Evolutionary conservation across 1,139 yeast species (phyloP), one percentile per base, ranked within the genome.

Genomic region (Geotrichum reessii): DNA sequence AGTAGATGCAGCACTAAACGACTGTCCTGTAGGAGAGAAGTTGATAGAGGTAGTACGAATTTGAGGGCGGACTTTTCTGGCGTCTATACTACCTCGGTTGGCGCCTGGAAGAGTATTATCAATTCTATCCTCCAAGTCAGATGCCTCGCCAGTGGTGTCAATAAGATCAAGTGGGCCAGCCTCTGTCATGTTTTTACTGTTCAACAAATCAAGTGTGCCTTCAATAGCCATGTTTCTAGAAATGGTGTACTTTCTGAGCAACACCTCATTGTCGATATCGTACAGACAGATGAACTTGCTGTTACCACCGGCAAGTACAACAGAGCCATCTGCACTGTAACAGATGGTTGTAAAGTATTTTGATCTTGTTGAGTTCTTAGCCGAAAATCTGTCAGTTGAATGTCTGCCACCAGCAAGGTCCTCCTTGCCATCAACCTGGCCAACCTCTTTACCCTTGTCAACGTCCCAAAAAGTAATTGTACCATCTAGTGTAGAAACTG

Each of bases 1-100:
- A 0, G 99, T 93, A 0, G 97, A 85, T 0, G 97, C 95, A 33
- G 96, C 97, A 1, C 96, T 95, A 77, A 95, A 95, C 31, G 96
- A 84, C 50, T 87, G 80, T 8, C 96, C 87, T 0, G 97, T 87
- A 27, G 99, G 99, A 2, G 97, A 88, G 69, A 92, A 93, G 64
- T 81, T 81, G 47, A 95, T 80, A 4, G 87, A 77, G 1, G 88
- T 82, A 0, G 93, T 91, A 67, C 95, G 78, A 27, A 93, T 81
- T 62, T 87, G 95, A 0, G 97, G 95, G 63, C 92, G 81, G 0
- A 82, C 78, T 58, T 83, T 81, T 67, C 98, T 81, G 19, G 84
- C 81, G 28, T 96, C 84, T n/a, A 90, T 82, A 70, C 91, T 98
- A 42, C 97, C 97, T 63, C 91, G 78, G 59, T 80, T 81, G 0